Evolutionary conservation across 192 early-diverging fungal species (phyloP).

Genomic region (Thoreauomyces humboldtii): DNA sequence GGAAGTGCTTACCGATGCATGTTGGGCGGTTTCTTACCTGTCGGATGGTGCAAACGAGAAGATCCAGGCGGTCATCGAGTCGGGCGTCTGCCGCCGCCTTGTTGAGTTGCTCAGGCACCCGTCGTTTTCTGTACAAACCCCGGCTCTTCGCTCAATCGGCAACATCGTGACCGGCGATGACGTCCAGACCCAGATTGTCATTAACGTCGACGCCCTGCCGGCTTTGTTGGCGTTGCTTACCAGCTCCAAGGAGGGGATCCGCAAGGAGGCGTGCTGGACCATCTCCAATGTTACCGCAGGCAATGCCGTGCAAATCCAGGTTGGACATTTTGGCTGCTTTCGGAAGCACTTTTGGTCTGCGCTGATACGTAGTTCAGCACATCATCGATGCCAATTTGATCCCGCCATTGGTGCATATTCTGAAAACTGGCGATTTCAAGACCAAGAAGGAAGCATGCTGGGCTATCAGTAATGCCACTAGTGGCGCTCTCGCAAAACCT

Average conservation of each 20-base stretch:
- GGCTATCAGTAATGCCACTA: slow-evolving; percentile 97
- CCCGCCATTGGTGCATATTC: slow-evolving; percentile 84
- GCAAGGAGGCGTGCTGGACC: slow-evolving; percentile 99
- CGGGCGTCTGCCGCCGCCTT: slow-evolving; percentile 87
- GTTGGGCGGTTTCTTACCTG: slow-evolving; percentile 99
- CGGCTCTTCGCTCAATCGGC: slow-evolving; percentile 92
- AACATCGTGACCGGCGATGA: slow-evolving; percentile 99
- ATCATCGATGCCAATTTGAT: slow-evolving; percentile 94
- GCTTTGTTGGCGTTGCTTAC: slow-evolving; percentile 76
- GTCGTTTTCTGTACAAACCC: slow-evolving; percentile 88
- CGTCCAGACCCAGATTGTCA: slow-evolving; percentile 90
- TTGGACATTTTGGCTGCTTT: slow-evolving; percentile 11
- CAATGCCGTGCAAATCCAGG: slow-evolving; percentile 80
- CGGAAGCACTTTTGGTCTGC: neutral
- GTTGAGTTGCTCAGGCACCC: slow-evolving; percentile 87
- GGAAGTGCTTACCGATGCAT: slow-evolving; percentile 96
- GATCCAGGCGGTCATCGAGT: slow-evolving; percentile 96
- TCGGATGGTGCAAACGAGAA: slow-evolving; percentile 96
- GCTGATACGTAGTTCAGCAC: slow-evolving; percentile 46
- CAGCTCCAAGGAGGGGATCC: slow-evolving; percentile 89
- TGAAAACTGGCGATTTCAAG: slow-evolving; percentile 91
- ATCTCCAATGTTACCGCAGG: slow-evolving; percentile 99
- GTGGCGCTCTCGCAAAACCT: slow-evolving; percentile 80
- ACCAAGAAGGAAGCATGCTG: slow-evolving; percentile 99
- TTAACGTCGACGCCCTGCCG: slow-evolving; percentile 80